These are phyloP conservation scores for Phytophthora ramorum DNA, from an alignment of 352 stramenopile genomes.

Conservation along the genomic window DNA sequence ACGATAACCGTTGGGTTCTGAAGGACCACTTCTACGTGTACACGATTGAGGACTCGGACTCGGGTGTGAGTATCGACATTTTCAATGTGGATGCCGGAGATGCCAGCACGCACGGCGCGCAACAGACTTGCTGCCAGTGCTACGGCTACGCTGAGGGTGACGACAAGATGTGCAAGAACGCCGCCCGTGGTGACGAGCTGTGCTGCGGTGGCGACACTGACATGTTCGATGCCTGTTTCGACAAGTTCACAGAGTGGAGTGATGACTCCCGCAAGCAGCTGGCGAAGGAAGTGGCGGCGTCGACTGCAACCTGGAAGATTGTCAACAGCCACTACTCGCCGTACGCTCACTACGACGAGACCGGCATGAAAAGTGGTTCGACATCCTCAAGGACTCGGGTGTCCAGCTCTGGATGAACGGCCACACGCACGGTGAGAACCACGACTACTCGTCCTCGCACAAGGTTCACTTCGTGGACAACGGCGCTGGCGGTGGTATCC, in stretches of 20 bases:
- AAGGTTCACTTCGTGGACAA: constrained; percentile 83
- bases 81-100: constrained; percentile 80
- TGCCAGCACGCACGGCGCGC: constrained; percentile 65
- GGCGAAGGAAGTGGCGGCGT: constrained; percentile 52
- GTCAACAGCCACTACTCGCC: constrained; percentile 88
- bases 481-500: constrained; percentile 78
- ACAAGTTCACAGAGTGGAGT: constrained; percentile 69
- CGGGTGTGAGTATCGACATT: constrained; percentile 67
- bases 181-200: constrained; percentile 51
- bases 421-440: constrained; percentile 82
- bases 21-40: constrained; percentile 79
- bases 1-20: constrained; percentile 76
- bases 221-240: constrained; percentile 68
- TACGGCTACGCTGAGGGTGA: constrained; percentile 71
- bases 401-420: constrained; percentile 78
- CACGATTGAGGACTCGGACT: constrained; percentile 48
- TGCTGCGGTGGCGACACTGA: constrained; percentile 63
- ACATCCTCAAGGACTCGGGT: constrained; percentile 52
- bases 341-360: constrained; percentile 72
- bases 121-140: constrained; percentile 86
- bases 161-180: constrained; percentile 60
- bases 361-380: constrained; percentile 70
- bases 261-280: constrained; percentile 77
- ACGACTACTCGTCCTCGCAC: constrained; percentile 61
- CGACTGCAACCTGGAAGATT: constrained; percentile 85